Base-by-base conservation (phyloP, 2,329 filamentous ascomycete genomes). In the Ophiosphaerella herpotricha region DNA sequence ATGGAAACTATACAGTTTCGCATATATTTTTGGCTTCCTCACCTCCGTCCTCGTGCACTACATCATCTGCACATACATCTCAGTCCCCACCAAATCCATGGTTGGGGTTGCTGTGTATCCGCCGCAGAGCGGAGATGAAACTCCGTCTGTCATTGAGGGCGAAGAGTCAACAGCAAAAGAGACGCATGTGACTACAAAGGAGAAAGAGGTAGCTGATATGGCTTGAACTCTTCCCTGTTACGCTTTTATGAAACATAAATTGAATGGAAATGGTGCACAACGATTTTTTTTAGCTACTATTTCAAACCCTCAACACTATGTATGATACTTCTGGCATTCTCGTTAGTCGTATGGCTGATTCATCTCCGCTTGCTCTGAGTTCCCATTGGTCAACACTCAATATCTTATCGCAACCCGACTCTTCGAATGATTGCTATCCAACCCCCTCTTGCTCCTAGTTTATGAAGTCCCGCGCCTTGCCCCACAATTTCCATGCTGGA, bases 1-100 rank as follows among this genome's bases (percentile, higher is more conserved):
- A 21, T 74, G 72, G 71, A 75, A 74, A 61, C 68, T 74, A 26
- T 76, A 76, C 45, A 71, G 73, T 21, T 77, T 77, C 48, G 72
- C 72, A 2, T 77, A 74, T 71, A 58, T 75, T 8, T 77, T 75
- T 52, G 74, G 74, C 11, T 77, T 77, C 56, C 64, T 57, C 45
- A 53, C 72, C 23, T 67, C 71, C 6, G 48, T 70, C 21, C 45
- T 67, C 26, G 59, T 66, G n/a, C 74, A 76, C 54, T 76, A 74
- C 39, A 46, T 75, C 12, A 69, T 76, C 52, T 73, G 68, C 55
- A 71, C 60, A 3, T 76, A 75, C 39, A 58, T 76, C 40, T 75
- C 72, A n/a, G 64, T 67, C 21, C 59, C 67, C 7, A 68, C 61
- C 13, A 57, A 51, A 16, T 68, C 69, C 5, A 58, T 74, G 35